phyloP scores from a whole-genome alignment of 352 stramenopile genomes.

The Globisporangium cylindrosporum region DNA sequence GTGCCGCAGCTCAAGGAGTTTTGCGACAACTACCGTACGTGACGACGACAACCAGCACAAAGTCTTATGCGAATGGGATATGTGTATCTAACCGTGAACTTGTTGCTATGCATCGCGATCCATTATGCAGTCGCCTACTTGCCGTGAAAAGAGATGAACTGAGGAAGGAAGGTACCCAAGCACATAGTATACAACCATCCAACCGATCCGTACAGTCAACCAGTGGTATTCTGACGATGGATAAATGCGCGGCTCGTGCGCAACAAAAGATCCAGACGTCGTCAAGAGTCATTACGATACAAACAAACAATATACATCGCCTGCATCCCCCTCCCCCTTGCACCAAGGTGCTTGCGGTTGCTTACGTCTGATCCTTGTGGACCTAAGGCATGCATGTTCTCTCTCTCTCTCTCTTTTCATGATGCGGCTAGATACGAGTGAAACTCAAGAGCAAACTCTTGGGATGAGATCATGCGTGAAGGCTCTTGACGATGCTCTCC shows the following conservation, averaged over 20 bases:
- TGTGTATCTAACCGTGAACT: neutral
- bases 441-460: neutral
- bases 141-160: slow-evolving; percentile 5
- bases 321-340: neutral
- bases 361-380: neutral
- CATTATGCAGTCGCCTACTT: slow-evolving; percentile 9
- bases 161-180: neutral
- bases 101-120: neutral
- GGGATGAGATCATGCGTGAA: neutral
- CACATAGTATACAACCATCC: neutral
- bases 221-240: neutral
- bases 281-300: neutral
- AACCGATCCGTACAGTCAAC: neutral
- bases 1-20: slow-evolving; percentile 80
- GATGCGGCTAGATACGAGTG: neutral
- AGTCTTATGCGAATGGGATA: neutral
- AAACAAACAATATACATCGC: neutral
- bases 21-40: slow-evolving; percentile 53
- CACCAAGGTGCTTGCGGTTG: neutral
- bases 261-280: neutral
- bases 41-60: neutral
- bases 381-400: neutral
- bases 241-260: neutral
- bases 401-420: neutral
- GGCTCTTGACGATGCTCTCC: neutral